These are phyloP conservation scores for Diphasiastrum complanatum DNA, from an alignment of 83 land plant species.

Conservation along the genomic window DNA sequence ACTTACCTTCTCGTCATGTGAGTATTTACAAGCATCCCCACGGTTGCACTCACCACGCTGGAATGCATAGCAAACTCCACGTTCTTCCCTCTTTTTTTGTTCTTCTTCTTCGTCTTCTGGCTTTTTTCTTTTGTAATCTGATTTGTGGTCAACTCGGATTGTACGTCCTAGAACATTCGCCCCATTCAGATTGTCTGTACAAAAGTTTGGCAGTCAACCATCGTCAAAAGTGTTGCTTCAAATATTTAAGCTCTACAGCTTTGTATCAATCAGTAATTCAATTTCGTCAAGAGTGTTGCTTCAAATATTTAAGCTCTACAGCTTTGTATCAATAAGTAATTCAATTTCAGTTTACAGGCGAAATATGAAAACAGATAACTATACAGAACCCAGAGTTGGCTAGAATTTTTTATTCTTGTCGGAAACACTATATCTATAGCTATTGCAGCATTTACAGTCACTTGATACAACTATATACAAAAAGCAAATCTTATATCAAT, in stretches of 20 bases:
- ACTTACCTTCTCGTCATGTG: conserved; percentile 80
- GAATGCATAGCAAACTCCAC: conserved; percentile 79
- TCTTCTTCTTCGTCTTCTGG: conserved; percentile 67
- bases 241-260: neutral
- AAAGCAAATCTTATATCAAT: too few species aligned
- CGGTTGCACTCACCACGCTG: conserved; percentile 91
- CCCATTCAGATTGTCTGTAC: conserved; percentile 77
- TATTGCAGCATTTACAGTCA: too few species aligned
- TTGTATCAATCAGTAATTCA: neutral
- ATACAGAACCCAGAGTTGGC: too few species aligned
- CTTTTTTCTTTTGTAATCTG: conserved; percentile 59
- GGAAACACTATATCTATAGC: too few species aligned
- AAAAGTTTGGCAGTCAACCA: conserved; percentile 1
- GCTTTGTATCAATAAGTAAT: neutral
- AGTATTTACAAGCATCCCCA: conserved; percentile 81
- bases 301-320: neutral
- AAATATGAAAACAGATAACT: too few species aligned
- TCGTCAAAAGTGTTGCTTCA: neutral
- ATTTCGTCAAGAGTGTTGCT: neutral
- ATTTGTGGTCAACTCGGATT: conserved; percentile 75
- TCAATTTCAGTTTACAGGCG: too few species aligned
- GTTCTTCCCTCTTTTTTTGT: conserved; percentile 56
- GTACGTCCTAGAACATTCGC: conserved; percentile 58
- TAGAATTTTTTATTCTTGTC: too few species aligned
- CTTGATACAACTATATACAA: too few species aligned